phyloP scores from a whole-genome alignment of 164 flowering plant species.

The Euptelea pleiosperma region DNA sequence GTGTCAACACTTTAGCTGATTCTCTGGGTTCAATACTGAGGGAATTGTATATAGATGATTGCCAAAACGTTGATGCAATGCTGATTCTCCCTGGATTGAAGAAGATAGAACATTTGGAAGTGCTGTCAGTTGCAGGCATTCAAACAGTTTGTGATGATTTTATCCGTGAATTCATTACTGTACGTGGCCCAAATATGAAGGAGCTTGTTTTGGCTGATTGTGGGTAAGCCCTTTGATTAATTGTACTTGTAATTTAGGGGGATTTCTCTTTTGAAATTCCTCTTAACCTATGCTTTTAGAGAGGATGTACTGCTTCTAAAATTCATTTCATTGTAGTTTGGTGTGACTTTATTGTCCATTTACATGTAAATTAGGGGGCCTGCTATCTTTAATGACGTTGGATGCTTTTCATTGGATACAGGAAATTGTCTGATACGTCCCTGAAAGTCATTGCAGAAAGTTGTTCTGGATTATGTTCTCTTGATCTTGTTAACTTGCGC shows the following conservation, averaged over 20 bases:
- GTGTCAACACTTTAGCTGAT: constrained; percentile 45
- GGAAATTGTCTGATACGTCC: constrained; percentile 74
- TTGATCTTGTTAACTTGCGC: constrained; percentile 54
- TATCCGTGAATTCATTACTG: constrained; percentile 35
- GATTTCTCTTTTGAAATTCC: neutral
- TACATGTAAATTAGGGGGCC: too few species aligned
- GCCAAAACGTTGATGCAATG: constrained; percentile 57
- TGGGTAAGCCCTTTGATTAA: constrained; percentile 36
- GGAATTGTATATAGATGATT: constrained; percentile 75
- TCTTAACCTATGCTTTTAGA: too few species aligned
- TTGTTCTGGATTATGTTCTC: constrained; percentile 51
- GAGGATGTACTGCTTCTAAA: too few species aligned
- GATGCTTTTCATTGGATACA: constrained; percentile 31
- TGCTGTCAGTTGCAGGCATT: constrained; percentile 58
- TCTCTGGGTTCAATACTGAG: constrained; percentile 47
- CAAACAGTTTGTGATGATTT: constrained; percentile 59
- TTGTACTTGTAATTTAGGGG: neutral
- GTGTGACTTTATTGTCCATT: too few species aligned
- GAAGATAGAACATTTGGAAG: constrained; percentile 57
- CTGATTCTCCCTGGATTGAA: constrained; percentile 55
- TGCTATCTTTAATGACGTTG: neutral
- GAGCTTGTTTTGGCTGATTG: constrained; percentile 69
- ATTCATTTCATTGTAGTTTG: too few species aligned
- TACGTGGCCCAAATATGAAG: constrained; percentile 53
- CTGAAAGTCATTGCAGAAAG: constrained; percentile 50